Percentiles rank a stretch among this genome's conserved stretches.
These are phyloP conservation scores for Prunella vulgaris DNA, from an alignment of 257 asterid genomes.

Conservation along the genomic window DNA sequence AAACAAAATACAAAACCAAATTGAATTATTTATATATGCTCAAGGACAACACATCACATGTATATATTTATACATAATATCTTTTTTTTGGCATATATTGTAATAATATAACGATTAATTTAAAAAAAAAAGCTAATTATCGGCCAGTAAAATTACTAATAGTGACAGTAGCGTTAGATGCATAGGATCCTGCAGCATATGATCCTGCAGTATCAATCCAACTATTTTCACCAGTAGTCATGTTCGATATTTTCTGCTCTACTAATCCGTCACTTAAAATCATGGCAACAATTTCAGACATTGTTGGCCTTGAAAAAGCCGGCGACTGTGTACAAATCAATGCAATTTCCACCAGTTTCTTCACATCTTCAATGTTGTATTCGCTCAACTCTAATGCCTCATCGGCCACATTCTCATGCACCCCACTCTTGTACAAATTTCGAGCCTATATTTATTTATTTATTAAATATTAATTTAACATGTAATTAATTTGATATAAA, in stretches of 20 bases:
- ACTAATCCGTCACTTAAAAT: slow-evolving; percentile 39
- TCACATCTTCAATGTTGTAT: slow-evolving; percentile 40
- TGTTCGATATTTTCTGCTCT: neutral
- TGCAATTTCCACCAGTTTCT: slow-evolving; percentile 65
- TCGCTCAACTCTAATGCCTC: slow-evolving; percentile 46
- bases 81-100: too few relatives aligned
- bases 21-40: too few relatives aligned
- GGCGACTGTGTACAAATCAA: slow-evolving; percentile 69
- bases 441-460: slow-evolving; percentile 52
- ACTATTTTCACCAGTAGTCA: neutral
- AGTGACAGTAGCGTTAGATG: slow-evolving; percentile 47
- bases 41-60: too few relatives aligned
- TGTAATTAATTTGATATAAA: neutral
- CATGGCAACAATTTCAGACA: slow-evolving; percentile 78
- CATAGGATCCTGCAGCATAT: slow-evolving; percentile 28
- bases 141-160: slow-evolving; percentile 57
- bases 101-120: too few relatives aligned
- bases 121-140: slow-evolving; percentile 12
- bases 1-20: too few relatives aligned
- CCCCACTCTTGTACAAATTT: slow-evolving; percentile 52
- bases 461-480: neutral
- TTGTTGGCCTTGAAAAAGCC: slow-evolving; percentile 59
- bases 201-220: neutral
- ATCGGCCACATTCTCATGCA: slow-evolving; percentile 51
- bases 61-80: too few relatives aligned